phyloP scores from a whole-genome alignment of 768 basidiomycete genomes.

The Fomitopsis serialis region DNA sequence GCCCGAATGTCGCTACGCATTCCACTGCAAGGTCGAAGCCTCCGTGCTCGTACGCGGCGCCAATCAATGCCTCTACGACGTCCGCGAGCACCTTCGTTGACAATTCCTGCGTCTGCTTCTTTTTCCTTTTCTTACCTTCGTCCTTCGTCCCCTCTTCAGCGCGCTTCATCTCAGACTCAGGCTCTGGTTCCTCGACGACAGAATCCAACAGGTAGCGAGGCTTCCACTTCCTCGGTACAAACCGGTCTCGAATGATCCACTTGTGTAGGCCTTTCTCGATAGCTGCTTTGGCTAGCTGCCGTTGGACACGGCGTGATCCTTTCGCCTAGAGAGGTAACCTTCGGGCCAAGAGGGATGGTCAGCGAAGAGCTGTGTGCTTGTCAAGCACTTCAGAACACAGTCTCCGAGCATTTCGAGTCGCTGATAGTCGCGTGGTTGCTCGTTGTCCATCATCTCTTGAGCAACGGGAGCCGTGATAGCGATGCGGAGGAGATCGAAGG shows the following conservation, averaged over 20 bases:
- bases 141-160: conserved; percentile 24
- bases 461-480: conserved; percentile 63
- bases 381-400: conserved; percentile 63
- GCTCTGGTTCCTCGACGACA: background rate
- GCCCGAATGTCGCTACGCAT: conserved; percentile 51
- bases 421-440: conserved; percentile 47
- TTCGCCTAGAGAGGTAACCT: conserved; percentile 63
- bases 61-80: conserved; percentile 78
- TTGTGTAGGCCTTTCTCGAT: conserved; percentile 43
- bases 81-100: conserved; percentile 86
- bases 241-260: conserved; percentile 62
- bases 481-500: conserved; percentile 39
- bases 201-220: conserved; percentile 26
- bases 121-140: conserved; percentile 19
- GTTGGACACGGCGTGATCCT: conserved; percentile 74
- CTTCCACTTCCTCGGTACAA: conserved; percentile 35
- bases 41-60: conserved; percentile 69
- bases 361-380: conserved; percentile 53
- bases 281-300: conserved; percentile 61
- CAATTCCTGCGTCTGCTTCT: conserved; percentile 31
- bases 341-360: conserved; percentile 76
- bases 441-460: conserved; percentile 33
- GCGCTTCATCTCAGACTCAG: background rate
- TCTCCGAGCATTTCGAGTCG: conserved; percentile 75
- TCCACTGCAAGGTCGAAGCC: conserved; percentile 57